Evolutionary conservation across 208 protist species (phyloP), one percentile per base, ranked within the genome.

Genomic region (Borovskyia barvae): DNA sequence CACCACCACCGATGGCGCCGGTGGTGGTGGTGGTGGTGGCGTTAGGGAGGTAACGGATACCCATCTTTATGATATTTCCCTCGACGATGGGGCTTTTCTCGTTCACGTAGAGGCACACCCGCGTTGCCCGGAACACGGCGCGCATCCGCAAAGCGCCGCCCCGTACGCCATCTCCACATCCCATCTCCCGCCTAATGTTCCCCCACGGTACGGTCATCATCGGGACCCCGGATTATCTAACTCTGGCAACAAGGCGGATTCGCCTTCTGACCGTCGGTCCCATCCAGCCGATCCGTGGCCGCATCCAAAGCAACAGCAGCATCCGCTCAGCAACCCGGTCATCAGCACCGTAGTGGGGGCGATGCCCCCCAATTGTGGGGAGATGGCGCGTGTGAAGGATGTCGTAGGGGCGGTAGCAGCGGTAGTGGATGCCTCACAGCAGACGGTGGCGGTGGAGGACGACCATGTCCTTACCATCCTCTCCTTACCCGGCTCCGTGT

Each of bases 401-500:
- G 36, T 14, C 52, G 26, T 17, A 29, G 11, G 12, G n/a, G n/a
- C n/a, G n/a, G n/a, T n/a, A n/a, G n/a, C n/a, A n/a, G n/a, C n/a
- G n/a, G n/a, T n/a, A n/a, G n/a, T 0, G 22, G 50, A 25, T 26
- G 12, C 50, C 2, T n/a, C 3, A 14, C 50, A 30, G 19, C 33
- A 11, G 15, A 25, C 15, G 6, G 29, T 43, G 17, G 37, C 12
- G 26, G 52, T 35, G 19, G 37, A 58, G 26, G 52, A 58, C 64
- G 64, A 70, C 48, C n/a, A 36, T 4, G 46, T 70, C 4, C 28
- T 70, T 25, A 55, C 46, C 29, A 35, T 52, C 1, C 64, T 70
- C 54, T 53, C 64, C 2, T 35, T 70, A 14, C 64, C 64, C 17
- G 30, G 33, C 19, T 62, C 64, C 12, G 41, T 70, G 17, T 70